These are phyloP conservation scores for Chlorella sp. DNA, from an alignment of 139 green algal genomes.

Conservation along the genomic window DNA sequence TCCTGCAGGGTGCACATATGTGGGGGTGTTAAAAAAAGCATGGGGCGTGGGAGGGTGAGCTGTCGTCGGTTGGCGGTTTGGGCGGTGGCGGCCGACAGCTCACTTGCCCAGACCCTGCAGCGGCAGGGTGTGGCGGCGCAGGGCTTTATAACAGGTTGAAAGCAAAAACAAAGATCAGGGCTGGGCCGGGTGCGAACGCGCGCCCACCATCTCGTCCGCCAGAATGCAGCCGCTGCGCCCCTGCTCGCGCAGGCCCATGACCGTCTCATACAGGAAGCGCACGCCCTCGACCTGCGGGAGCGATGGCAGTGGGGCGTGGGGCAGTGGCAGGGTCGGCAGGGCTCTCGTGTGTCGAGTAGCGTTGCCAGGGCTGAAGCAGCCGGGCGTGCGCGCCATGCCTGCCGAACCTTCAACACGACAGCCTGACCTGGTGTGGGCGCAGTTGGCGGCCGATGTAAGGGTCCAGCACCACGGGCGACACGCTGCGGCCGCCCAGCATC, in stretches of 20 bases:
- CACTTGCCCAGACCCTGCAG: slow-evolving; percentile 42
- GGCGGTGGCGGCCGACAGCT: no score
- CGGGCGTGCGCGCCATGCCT: no score
- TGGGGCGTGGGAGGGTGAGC: no score
- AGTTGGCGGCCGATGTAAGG: slow-evolving; percentile 59
- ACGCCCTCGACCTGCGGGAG: slow-evolving; percentile 66
- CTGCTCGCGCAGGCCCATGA: slow-evolving; percentile 34
- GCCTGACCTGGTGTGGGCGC: slow-evolving; percentile 38
- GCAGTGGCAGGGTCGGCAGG: no score
- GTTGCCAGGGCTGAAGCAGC: no score
- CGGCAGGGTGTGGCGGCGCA: no score
- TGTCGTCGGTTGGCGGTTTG: no score
- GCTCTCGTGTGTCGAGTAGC: no score
- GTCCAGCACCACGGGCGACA: slow-evolving; percentile 67
- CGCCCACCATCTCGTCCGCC: slow-evolving; percentile 76
- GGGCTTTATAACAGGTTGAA: not conserved
- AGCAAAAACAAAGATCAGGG: not conserved
- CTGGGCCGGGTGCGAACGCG: not conserved
- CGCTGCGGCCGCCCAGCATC: slow-evolving; percentile 20
- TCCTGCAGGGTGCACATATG: no score
- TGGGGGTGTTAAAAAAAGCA: no score
- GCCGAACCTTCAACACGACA: no score
- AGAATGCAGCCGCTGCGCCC: slow-evolving; percentile 66
- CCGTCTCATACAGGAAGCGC: slow-evolving; percentile 78
- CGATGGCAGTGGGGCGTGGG: not conserved